Conservation (phyloP, 1,284 basidiomycete species). For the Xerocomus nothofagi region DNA sequence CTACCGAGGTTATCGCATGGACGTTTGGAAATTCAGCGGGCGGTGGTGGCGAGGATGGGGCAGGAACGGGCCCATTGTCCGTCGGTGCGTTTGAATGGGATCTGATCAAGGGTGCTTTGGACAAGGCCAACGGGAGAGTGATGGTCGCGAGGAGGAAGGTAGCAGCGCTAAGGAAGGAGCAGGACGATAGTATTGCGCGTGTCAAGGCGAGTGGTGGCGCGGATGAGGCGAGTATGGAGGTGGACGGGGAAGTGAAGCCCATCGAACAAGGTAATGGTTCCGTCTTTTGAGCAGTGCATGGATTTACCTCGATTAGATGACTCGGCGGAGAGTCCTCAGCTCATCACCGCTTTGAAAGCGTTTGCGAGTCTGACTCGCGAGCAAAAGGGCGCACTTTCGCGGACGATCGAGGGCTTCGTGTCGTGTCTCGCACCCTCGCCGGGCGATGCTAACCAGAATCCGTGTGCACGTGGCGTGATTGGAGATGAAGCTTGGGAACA, state of each 20-base stretch:
- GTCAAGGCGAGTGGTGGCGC: conserved; percentile 60
- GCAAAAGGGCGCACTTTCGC: conserved; percentile 68
- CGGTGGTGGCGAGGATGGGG: conserved; percentile 20
- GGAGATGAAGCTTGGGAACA: conserved; percentile 66
- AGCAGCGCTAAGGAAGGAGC: conserved; percentile 75
- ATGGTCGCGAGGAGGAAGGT: conserved; percentile 74
- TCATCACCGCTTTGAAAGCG: conserved; percentile 70
- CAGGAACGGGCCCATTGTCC: conserved; percentile 36
- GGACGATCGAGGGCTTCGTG: conserved; percentile 72
- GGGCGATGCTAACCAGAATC: conserved; percentile 43
- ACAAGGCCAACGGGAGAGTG: conserved; percentile 88
- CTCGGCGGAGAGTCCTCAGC: conserved; percentile 60
- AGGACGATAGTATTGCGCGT: conserved; percentile 78
- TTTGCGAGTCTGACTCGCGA: conserved; percentile 69
- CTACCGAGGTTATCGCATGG: conserved; percentile 88
- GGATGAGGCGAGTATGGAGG: conserved; percentile 57
- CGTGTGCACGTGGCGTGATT: conserved; percentile 49
- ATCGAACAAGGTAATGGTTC: conserved; percentile 27
- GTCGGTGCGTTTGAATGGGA: conserved; percentile 79
- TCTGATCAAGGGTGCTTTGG: conserved; percentile 74
- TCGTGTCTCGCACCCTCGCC: conserved; percentile 50
- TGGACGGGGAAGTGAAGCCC: conserved; percentile 64
- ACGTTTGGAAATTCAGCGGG: conserved; percentile 61
- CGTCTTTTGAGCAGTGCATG: background rate
- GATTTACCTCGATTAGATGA: conserved; percentile 40